Evolutionary conservation across 495 filamentous ascomycete species (phyloP), one percentile per base, ranked within the genome.

Genomic region (Aspergillus nanangensis): DNA sequence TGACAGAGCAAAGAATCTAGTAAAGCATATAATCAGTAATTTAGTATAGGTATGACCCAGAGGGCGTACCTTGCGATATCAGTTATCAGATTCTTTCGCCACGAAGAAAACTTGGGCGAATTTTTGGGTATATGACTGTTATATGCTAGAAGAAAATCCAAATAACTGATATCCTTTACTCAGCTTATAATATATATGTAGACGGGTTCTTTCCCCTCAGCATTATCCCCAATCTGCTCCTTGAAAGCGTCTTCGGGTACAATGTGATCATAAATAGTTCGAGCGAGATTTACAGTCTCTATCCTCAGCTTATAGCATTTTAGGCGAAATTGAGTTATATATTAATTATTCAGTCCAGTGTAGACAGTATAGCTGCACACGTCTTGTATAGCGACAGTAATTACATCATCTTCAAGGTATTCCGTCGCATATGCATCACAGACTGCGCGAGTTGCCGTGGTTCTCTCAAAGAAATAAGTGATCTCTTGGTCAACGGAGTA

Each of bases 331-430:
- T 71, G 69, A 35, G 61, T 60, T 18, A 71, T 63, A 37, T 56
- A 69, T 52, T 68, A 66, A 34, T 44, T 40, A 17, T 62, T 53
- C 17, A 49, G 57, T 29, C 70, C 67, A 18, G 66, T 63, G 36
- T 70, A 72, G 36, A 72, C 63, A 3, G 67, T 60, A 52, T 74
- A 74, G 48, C 64, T 67, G 54, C 69, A 71, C 14, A 48, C 50
- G 13, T 69, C 69, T 48, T 74, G 69, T 15, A 72, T 50, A 13
- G 43, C 46, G 17, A 72, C 60, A 14, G 68, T 61, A 45, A 58
- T 52, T 19, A 69, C 54, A 36, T 53, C 41, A 11, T 57, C 66
- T 13, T 65, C 63, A 37, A 52, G 41, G 41, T 65, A 57, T 18
- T 68, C 55, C 19, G 41, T 59, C 23, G 66, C 67, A 50, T 14